Percentiles rank a stretch among this genome's conserved stretches.
These are phyloP conservation scores for Paracorniculantispora psalliotae DNA, from an alignment of 2,329 filamentous ascomycete species.

Conservation along the genomic window DNA sequence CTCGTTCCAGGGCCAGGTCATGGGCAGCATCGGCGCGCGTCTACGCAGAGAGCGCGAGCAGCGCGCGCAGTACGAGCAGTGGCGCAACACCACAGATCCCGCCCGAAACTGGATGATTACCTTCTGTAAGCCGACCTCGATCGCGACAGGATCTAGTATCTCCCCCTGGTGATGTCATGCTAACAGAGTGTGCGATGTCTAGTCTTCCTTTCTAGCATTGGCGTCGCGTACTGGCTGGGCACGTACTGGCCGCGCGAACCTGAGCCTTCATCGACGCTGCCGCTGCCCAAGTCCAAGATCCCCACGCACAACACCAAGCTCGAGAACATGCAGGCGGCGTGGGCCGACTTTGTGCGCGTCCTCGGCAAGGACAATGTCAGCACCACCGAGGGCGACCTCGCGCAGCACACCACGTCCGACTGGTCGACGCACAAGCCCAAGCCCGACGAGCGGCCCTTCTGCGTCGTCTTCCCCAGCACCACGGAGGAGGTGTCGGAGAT, in stretches of 20 bases:
- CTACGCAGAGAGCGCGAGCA: constrained; percentile 51
- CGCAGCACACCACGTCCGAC: constrained; percentile 53
- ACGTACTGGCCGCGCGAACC: constrained; percentile 47
- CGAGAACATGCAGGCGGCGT: constrained; percentile 62
- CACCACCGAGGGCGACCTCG: constrained; percentile 51
- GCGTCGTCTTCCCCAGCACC: constrained; percentile 69
- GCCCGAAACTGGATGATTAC: constrained; percentile 47
- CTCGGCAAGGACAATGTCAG: constrained; percentile 62
- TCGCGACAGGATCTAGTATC: too few relatives aligned
- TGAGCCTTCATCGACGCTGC: constrained; percentile 53
- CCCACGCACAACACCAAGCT: constrained; percentile 54
- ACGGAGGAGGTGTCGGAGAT: constrained; percentile 83
- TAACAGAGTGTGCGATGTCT: neutral
- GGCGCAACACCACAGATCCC: constrained; percentile 35
- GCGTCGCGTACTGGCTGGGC: constrained; percentile 55
- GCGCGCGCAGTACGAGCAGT: constrained; percentile 44
- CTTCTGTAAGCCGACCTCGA: constrained; percentile 42
- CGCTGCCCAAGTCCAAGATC: constrained; percentile 46
- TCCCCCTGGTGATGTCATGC: neutral
- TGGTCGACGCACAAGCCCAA: constrained; percentile 57
- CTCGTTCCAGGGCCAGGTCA: constrained; percentile 55
- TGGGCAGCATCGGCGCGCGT: constrained; percentile 52
- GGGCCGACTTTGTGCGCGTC: constrained; percentile 62
- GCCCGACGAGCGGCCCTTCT: constrained; percentile 51
- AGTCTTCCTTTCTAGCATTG: constrained; percentile 50